Evolutionary conservation across 2,329 filamentous ascomycete genomes (phyloP), one percentile per base, ranked within the genome.

Genomic region (Fusarium heterosporum): DNA sequence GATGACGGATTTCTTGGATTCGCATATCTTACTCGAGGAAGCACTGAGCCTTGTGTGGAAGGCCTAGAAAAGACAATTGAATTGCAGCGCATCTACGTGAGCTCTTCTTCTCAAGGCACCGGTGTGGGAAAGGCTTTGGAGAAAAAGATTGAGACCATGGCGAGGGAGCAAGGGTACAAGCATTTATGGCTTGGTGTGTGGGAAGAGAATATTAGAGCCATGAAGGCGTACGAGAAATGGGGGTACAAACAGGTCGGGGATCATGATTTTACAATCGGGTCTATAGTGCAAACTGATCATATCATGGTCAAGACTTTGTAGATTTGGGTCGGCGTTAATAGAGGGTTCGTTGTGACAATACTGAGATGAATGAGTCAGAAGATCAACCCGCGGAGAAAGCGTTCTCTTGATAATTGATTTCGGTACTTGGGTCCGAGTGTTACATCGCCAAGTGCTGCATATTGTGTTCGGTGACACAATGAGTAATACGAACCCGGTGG

Each of bases 111-210:
- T 8, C 80, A 82, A 39, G 81, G 81, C 0, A 65, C 56, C 12
- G 81, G 81, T 0, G 69, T 82, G 2, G 82, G 78, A 6, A 77
- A 70, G 48, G 61, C 70, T 29, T 66, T 81, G n/a, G 74, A 72
- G 40, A 57, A 52, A 11, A 61, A 48, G 16, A 58, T 76, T 12
- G 77, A 78, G 62, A 63, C 54, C 2, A 68, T 80, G 59, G 80
- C 81, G 2, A 69, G 72, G 43, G 65, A 74, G 6, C 72, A 78
- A 28, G 80, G 77, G 0, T 82, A 77, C 30, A 72, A 67, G 47
- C 72, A 78, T 26, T 72, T 83, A 17, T 84, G 82, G 81, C 68
- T 84, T 11, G 81, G 81, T 0, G 81, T 83, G 11, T 84, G 82
- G 82, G 79, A 84, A 49, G 78, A 82, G 62, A 84, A 83, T 51